phyloP scores from a whole-genome alignment of 805 yeast species.

The Henningerozyma blattae region DNA sequence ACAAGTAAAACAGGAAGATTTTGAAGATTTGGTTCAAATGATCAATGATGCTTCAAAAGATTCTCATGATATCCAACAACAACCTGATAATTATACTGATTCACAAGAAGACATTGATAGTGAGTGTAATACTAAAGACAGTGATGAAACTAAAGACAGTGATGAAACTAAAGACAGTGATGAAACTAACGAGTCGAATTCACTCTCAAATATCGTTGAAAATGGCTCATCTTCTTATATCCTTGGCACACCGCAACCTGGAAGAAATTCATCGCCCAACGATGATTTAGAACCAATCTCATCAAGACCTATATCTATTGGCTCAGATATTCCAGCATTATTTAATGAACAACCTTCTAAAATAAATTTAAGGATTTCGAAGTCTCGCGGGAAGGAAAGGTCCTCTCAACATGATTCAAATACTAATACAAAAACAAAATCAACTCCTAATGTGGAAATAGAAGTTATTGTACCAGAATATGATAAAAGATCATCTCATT shows the following conservation, averaged over 20 bases:
- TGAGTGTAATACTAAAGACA: slow-evolving; percentile 2
- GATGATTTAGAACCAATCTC: too few species aligned
- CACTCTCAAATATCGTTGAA: too few species aligned
- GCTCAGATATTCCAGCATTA: too few species aligned
- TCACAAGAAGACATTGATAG: slow-evolving; percentile 2
- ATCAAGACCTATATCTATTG: too few species aligned
- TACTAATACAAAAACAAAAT: too few species aligned
- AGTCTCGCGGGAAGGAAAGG: too few species aligned
- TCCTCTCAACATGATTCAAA: too few species aligned
- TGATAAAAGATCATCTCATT: slow-evolving; percentile 21
- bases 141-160: slow-evolving; percentile 3
- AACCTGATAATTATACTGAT: slow-evolving; percentile 6
- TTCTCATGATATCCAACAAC: slow-evolving; percentile 13
- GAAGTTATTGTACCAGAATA: slow-evolving; percentile 12
- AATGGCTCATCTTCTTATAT: too few species aligned
- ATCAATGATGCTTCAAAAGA: slow-evolving; percentile 20
- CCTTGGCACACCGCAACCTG: too few species aligned
- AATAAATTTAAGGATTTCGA: too few species aligned
- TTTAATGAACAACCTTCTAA: too few species aligned
- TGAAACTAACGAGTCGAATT: slow-evolving; percentile 1
- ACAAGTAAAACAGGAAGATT: slow-evolving; percentile 18
- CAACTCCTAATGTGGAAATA: slow-evolving; percentile 17
- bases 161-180: slow-evolving; percentile 2
- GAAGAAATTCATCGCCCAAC: too few species aligned
- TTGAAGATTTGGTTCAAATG: slow-evolving; percentile 17